A percentile compares a stretch with the other conserved stretches of the same genome.
Conservation (phyloP, 768 basidiomycete species). For the Cyclocybe cylindracea region DNA sequence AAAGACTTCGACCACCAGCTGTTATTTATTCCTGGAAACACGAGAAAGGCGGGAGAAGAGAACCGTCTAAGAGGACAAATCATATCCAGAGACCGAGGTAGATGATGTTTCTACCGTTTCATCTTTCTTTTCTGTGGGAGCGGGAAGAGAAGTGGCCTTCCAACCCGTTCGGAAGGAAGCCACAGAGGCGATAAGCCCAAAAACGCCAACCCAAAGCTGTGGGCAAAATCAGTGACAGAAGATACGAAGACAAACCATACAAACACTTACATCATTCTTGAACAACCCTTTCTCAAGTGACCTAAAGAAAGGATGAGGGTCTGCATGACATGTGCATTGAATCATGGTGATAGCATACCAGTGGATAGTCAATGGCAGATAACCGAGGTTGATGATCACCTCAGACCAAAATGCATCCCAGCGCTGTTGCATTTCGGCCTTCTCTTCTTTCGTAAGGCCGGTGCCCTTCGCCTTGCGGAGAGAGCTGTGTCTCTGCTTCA, state of each 20-base stretch:
- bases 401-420: conserved; percentile 76
- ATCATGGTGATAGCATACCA: conserved; percentile 51
- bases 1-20: too few species aligned
- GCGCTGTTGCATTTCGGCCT: conserved; percentile 53
- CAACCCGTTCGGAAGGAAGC: conserved; percentile 70
- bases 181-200: conserved; percentile 51
- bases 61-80: conserved; percentile 18
- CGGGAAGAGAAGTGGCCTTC: conserved; percentile 62
- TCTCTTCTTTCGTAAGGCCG: conserved; percentile 49
- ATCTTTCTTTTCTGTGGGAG: conserved; percentile 22
- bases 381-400: conserved; percentile 67
- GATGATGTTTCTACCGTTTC: conserved; percentile 11
- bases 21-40: too few species aligned
- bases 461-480: conserved; percentile 59
- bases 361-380: conserved; percentile 83
- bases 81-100: conserved; percentile 22
- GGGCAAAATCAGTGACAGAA: conserved; percentile 6
- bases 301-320: conserved; percentile 39
- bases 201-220: conserved; percentile 43
- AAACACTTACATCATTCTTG: conserved; percentile 55
- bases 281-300: conserved; percentile 70
- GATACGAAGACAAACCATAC: background rate
- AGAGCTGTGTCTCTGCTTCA: conserved; percentile 54
- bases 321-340: background rate
- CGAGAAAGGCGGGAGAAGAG: background rate